phyloP scores from a whole-genome alignment of 306 rosid species.

The Herpetospermum pedunculosum region DNA sequence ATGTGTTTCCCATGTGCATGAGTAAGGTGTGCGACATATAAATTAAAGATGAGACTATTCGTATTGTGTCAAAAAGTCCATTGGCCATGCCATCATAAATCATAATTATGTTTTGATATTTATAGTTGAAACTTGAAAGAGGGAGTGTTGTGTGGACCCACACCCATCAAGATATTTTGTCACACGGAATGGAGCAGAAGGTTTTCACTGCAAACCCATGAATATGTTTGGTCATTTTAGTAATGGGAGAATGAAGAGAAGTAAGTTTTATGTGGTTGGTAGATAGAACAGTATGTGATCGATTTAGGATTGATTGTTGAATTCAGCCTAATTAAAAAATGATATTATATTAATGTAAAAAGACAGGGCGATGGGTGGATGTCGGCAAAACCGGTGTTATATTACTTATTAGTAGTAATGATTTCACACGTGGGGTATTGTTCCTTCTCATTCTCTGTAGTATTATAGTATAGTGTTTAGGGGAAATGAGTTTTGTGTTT shows the following conservation, averaged over 20 bases:
- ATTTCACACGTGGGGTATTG: constrained; percentile 1
- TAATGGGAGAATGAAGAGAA: background rate
- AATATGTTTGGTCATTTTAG: background rate
- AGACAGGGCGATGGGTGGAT: background rate
- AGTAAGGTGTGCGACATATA: constrained; percentile 1
- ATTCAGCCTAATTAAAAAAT: background rate
- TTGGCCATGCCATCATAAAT: background rate
- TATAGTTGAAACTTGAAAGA: background rate
- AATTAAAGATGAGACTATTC: background rate
- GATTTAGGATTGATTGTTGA: background rate
- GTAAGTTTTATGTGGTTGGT: background rate
- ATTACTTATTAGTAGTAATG: too few relatives aligned
- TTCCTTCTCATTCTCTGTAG: too few relatives aligned
- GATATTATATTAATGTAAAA: background rate
- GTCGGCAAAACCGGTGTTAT: background rate
- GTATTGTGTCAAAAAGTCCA: background rate
- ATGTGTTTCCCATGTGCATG: constrained; percentile 3
- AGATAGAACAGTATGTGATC: background rate
- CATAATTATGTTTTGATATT: background rate
- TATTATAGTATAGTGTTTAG: too few relatives aligned
- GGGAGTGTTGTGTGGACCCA: too few relatives aligned
- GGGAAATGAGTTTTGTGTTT: background rate
- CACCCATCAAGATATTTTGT: too few relatives aligned
- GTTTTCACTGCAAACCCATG: background rate
- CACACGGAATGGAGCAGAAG: background rate